Evolutionary conservation across 495 filamentous ascomycete genomes (phyloP).

Genomic region (Xylaria nigripes): DNA sequence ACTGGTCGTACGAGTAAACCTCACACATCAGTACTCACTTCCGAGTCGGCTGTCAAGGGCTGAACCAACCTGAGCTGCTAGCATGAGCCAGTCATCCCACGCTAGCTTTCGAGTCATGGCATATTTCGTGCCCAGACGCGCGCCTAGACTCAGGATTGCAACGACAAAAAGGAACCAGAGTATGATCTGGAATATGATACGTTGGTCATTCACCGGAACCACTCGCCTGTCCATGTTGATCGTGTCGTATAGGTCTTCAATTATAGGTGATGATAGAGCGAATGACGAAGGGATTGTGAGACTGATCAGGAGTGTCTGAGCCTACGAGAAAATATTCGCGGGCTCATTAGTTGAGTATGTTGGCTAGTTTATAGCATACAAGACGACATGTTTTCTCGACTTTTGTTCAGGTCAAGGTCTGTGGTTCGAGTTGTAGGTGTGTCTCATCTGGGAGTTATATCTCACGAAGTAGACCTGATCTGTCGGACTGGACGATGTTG

Average conservation of each 20-base stretch:
- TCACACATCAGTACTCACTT: not conserved
- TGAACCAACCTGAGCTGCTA: conserved; percentile 16
- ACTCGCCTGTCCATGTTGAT: not conserved
- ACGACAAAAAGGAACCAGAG: conserved; percentile 19
- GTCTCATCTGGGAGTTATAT: not conserved
- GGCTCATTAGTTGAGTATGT: no score
- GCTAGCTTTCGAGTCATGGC: conserved; percentile 15
- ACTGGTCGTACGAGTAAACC: not conserved
- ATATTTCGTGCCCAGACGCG: conserved; percentile 18
- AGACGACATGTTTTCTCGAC: no score
- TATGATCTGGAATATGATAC: conserved; percentile 11
- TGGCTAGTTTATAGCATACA: no score
- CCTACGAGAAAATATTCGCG: not conserved
- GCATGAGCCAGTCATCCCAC: conserved; percentile 18
- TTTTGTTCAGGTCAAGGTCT: no score
- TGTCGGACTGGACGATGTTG: not conserved
- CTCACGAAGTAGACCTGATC: not conserved
- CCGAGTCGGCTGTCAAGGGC: not conserved
- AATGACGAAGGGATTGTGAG: not conserved
- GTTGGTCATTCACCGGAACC: not conserved
- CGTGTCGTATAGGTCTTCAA: not conserved
- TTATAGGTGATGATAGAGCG: not conserved
- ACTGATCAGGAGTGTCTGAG: conserved; percentile 1
- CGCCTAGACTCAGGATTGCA: conserved; percentile 13
- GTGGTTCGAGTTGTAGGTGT: not conserved